phyloP scores from a whole-genome alignment of 495 filamentous ascomycete genomes.

The Pseudevernia furfuracea region DNA sequence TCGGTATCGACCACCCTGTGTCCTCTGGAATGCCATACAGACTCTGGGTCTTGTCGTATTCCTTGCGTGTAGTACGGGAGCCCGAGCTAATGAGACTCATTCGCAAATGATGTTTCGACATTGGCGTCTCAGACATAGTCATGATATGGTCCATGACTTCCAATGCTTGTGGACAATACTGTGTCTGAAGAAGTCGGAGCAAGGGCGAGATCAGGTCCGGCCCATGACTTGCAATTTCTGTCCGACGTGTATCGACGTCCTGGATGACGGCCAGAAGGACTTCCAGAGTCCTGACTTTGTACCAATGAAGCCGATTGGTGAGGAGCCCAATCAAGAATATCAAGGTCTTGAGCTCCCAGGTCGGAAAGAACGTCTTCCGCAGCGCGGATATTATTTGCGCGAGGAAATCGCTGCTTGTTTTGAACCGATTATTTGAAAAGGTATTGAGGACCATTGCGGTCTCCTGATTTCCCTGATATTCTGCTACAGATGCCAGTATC shows the following conservation, averaged over 20 bases:
- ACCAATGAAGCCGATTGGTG: conserved; percentile 79
- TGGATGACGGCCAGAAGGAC: conserved; percentile 80
- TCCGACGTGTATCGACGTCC: conserved; percentile 86
- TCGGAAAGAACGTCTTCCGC: conserved; percentile 72
- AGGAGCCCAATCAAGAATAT: conserved; percentile 88
- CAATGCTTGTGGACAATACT: conserved; percentile 84
- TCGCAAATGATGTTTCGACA: conserved; percentile 86
- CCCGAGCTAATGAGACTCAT: conserved; percentile 91
- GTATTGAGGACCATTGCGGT: conserved; percentile 56
- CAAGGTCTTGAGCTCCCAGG: conserved; percentile 71
- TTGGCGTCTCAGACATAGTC: conserved; percentile 83
- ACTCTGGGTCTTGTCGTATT: conserved; percentile 89
- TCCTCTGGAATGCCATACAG: conserved; percentile 95
- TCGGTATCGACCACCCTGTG: conserved; percentile 91
- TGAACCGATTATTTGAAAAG: conserved; percentile 62
- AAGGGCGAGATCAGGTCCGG: conserved; percentile 94
- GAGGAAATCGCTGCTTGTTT: conserved; percentile 70
- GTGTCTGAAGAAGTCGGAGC: conserved; percentile 81
- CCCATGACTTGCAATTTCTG: conserved; percentile 82
- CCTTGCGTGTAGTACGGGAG: conserved; percentile 76
- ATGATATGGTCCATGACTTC: conserved; percentile 90
- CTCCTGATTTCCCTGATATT: conserved; percentile 52
- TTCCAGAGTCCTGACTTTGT: conserved; percentile 86
- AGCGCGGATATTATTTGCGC: conserved; percentile 66
- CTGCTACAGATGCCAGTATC: conserved; percentile 61